These are phyloP conservation scores for Blastobotrys parvus DNA, from an alignment of 805 yeast species.

Conservation along the genomic window DNA sequence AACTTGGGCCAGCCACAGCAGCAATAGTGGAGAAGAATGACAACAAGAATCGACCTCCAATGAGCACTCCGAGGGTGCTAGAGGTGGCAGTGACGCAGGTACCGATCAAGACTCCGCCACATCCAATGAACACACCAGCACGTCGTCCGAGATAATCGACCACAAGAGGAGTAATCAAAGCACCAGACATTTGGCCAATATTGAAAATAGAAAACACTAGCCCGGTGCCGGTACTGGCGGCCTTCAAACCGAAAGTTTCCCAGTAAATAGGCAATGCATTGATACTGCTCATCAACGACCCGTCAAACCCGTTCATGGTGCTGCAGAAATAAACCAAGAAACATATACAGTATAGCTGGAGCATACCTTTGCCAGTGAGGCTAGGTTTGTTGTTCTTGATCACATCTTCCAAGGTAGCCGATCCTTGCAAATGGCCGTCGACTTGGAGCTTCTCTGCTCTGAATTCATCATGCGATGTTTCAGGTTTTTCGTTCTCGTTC, in stretches of 20 bases:
- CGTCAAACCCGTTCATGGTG: constrained; percentile 15
- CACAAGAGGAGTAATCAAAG: constrained; percentile 10
- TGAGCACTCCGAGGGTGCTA: constrained; percentile 5
- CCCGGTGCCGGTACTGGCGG: constrained; percentile 12
- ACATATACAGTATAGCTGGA: constrained; percentile 9
- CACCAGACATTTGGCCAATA: constrained; percentile 11
- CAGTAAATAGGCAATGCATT: constrained; percentile 12
- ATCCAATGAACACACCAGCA: constrained; percentile 10
- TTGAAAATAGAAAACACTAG: constrained; percentile 14
- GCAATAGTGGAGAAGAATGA: constrained; percentile 12
- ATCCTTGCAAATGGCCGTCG: background rate
- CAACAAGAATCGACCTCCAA: constrained; percentile 15
- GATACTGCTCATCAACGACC: constrained; percentile 14
- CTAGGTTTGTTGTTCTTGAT: constrained; percentile 7
- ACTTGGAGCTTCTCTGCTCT: no score
- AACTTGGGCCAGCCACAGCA: constrained; percentile 11
- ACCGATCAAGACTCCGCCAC: constrained; percentile 12
- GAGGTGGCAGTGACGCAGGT: constrained; percentile 10
- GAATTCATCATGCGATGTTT: no score
- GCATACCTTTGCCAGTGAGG: constrained; percentile 8
- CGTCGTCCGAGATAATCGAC: constrained; percentile 10
- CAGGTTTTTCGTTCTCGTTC: no score
- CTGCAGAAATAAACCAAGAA: constrained; percentile 8
- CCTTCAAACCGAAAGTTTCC: constrained; percentile 7
- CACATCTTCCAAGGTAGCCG: constrained; percentile 7